These are phyloP conservation scores for Amanita thiersii DNA, from an alignment of 768 basidiomycete species.

Conservation along the genomic window DNA sequence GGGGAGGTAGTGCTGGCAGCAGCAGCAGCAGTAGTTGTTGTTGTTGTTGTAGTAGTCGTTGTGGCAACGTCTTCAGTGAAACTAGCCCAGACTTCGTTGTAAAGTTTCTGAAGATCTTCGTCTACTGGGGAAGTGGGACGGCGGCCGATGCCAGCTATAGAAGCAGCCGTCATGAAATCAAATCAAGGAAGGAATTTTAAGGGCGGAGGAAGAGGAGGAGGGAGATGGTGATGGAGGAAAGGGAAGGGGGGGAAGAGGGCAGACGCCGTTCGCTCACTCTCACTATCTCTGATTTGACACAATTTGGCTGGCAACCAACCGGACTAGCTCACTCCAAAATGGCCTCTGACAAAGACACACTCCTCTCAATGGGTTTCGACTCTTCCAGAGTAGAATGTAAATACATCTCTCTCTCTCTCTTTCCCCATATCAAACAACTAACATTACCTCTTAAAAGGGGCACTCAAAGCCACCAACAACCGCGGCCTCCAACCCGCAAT, in stretches of 20 bases:
- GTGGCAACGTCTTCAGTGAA: constrained; percentile 47
- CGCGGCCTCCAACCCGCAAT: constrained; percentile 86
- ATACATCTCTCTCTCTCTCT: constrained; percentile 17
- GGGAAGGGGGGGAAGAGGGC: too few relatives aligned
- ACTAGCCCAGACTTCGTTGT: constrained; percentile 67
- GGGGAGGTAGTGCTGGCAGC: too few relatives aligned
- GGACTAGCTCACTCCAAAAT: constrained; percentile 23
- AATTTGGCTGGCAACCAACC: too few relatives aligned
- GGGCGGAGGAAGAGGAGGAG: too few relatives aligned
- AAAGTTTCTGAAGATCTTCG: constrained; percentile 65
- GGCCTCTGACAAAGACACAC: constrained; percentile 62
- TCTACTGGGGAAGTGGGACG: constrained; percentile 42
- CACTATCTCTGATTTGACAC: too few relatives aligned
- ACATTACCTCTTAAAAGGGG: constrained; percentile 49
- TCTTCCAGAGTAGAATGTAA: constrained; percentile 76
- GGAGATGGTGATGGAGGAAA: too few relatives aligned
- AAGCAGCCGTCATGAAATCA: background rate
- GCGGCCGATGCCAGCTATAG: constrained; percentile 20
- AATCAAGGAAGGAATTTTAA: background rate
- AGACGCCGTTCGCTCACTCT: too few relatives aligned
- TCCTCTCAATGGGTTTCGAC: constrained; percentile 87
- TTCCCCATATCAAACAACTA: constrained; percentile 10
- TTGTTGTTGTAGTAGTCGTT: too few relatives aligned
- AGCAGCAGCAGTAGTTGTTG: too few relatives aligned
- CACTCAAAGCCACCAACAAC: constrained; percentile 73